phyloP scores from a whole-genome alignment of 306 rosid species.

The Spatholobus suberectus region DNA sequence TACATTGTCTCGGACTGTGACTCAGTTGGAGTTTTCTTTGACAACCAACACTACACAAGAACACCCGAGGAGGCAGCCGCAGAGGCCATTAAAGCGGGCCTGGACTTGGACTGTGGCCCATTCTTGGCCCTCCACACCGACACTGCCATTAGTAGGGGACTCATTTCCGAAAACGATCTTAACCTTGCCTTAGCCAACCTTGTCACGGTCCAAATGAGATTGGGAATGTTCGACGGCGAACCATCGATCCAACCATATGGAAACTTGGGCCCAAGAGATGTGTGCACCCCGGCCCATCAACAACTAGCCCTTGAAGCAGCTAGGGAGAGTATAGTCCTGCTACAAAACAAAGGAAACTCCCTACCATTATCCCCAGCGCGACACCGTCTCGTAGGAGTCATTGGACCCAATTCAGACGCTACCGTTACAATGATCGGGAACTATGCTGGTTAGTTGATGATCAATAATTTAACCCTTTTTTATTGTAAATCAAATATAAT shows the following conservation, averaged over 20 bases:
- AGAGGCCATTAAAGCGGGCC: constrained; percentile 69
- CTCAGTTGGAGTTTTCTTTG: constrained; percentile 70
- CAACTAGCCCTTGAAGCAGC: constrained; percentile 86
- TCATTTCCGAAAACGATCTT: constrained; percentile 56
- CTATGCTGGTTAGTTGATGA: constrained; percentile 68
- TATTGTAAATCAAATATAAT: not conserved
- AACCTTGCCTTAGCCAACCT: constrained; percentile 74
- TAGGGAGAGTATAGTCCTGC: constrained; percentile 76
- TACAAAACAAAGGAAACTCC: constrained; percentile 55
- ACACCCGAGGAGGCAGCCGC: constrained; percentile 91
- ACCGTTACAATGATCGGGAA: constrained; percentile 93
- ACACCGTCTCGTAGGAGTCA: constrained; percentile 68
- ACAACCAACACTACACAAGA: constrained; percentile 76
- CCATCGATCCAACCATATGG: constrained; percentile 68
- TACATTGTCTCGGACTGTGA: constrained; percentile 97
- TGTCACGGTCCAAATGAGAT: constrained; percentile 80
- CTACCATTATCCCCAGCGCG: constrained; percentile 61
- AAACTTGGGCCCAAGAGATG: constrained; percentile 64
- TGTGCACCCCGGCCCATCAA: constrained; percentile 70
- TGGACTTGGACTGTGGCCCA: constrained; percentile 92
- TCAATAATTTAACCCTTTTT: not conserved
- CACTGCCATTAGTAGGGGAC: constrained; percentile 58
- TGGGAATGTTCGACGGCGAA: constrained; percentile 91
- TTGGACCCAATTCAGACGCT: constrained; percentile 89
- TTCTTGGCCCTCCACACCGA: constrained; percentile 74